Conservation (phyloP, 108 stramenopile species). For the Conticribra guillardii region DNA sequence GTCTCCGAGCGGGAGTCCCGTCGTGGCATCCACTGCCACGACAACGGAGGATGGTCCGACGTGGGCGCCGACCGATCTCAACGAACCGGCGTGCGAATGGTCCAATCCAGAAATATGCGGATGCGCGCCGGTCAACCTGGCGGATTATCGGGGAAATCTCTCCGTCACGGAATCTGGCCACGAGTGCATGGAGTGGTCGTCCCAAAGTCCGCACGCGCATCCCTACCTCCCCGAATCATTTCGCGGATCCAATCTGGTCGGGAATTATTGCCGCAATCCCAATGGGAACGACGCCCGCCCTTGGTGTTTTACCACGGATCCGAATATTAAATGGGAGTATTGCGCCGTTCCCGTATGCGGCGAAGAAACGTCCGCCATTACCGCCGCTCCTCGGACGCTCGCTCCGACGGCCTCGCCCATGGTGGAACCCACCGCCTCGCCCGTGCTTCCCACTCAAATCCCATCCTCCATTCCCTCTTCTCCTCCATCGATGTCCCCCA, state of each 20-base stretch:
- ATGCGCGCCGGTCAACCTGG: neutral
- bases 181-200: slow-evolving; percentile 12
- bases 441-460: slow-evolving; percentile 7
- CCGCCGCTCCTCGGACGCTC: too few relatives aligned
- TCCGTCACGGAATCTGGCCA: neutral
- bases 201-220: slow-evolving; percentile 9
- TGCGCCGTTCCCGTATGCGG: slow-evolving; percentile 22
- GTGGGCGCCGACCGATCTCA: too few relatives aligned
- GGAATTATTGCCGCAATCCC: slow-evolving; percentile 24
- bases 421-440: slow-evolving; percentile 4
- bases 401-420: neutral
- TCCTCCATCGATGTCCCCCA: slow-evolving; percentile 13
- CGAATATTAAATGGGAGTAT: slow-evolving; percentile 21
- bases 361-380: too few relatives aligned
- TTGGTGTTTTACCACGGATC: slow-evolving; percentile 32
- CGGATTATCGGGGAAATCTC: neutral
- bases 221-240: slow-evolving; percentile 1
- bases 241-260: neutral
- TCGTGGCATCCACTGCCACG: too few relatives aligned
- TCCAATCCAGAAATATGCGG: neutral
- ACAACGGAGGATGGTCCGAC: too few relatives aligned
- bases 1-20: slow-evolving; percentile 19
- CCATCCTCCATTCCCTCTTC: slow-evolving; percentile 17
- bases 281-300: slow-evolving; percentile 3
- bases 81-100: neutral